Evolutionary conservation across 2,329 filamentous ascomycete species (phyloP).

Genomic region (Daldinia sp.): DNA sequence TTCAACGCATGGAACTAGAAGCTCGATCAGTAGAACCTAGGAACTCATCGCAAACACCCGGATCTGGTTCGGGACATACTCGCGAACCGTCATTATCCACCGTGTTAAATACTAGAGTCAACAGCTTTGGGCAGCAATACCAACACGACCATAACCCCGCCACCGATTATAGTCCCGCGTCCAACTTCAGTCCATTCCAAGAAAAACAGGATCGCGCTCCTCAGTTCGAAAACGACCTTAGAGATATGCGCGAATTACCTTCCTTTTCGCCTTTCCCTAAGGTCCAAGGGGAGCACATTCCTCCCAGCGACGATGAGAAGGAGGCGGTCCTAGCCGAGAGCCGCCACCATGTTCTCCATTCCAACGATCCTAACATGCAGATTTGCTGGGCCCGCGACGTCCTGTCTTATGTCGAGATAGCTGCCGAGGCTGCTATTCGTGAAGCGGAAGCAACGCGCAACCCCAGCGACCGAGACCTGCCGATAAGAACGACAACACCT

Average conservation of each 20-base stretch:
- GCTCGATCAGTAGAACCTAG: slow-evolving; percentile 65
- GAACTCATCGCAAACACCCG: slow-evolving; percentile 51
- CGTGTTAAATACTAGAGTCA: slow-evolving; percentile 50
- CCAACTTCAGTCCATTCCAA: slow-evolving; percentile 58
- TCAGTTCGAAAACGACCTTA: slow-evolving; percentile 55
- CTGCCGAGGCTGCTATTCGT: slow-evolving; percentile 79
- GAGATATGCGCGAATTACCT: slow-evolving; percentile 69
- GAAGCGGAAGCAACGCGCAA: slow-evolving; percentile 60
- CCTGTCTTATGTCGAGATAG: slow-evolving; percentile 87
- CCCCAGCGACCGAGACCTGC: slow-evolving; percentile 53
- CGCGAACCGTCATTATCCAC: slow-evolving; percentile 61
- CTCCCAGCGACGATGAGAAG: slow-evolving; percentile 93
- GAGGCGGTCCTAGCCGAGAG: slow-evolving; percentile 90
- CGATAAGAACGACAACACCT: slow-evolving; percentile 79
- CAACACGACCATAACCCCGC: slow-evolving; percentile 49
- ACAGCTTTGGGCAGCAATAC: slow-evolving; percentile 50
- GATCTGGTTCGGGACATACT: slow-evolving; percentile 51
- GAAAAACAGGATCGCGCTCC: slow-evolving; percentile 54
- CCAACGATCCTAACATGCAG: slow-evolving; percentile 96
- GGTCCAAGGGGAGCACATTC: slow-evolving; percentile 87
- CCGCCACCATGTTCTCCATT: slow-evolving; percentile 85
- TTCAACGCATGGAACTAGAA: slow-evolving; percentile 90
- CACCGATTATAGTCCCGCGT: slow-evolving; percentile 52
- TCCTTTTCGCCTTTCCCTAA: slow-evolving; percentile 94
- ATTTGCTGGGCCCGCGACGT: slow-evolving; percentile 96